Evolutionary conservation across 2,329 filamentous ascomycete genomes (phyloP).

Genomic region (Phaeosphaeriaceae sp.): DNA sequence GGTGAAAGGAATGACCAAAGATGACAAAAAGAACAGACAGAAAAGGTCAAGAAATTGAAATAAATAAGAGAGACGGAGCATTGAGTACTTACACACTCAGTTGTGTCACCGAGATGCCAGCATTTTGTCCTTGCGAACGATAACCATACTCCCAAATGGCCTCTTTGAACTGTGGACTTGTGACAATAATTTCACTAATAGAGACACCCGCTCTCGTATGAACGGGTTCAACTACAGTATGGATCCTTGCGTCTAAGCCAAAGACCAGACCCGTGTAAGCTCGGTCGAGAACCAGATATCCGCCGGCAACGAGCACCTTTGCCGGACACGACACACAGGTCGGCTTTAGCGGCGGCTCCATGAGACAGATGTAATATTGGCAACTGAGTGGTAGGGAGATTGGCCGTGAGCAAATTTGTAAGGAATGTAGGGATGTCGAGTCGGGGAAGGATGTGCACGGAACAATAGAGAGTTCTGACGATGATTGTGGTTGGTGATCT

Average conservation of each 20-base stretch:
- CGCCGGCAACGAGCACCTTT: slow-evolving; percentile 93
- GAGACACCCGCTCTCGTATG: slow-evolving; percentile 66
- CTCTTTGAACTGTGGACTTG: slow-evolving; percentile 87
- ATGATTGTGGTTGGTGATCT: slow-evolving; percentile 19
- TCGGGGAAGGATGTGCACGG: slow-evolving; percentile 21
- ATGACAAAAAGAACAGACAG: not conserved
- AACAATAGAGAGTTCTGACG: slow-evolving; percentile 22
- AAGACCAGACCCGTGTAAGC: slow-evolving; percentile 78
- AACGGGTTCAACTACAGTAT: slow-evolving; percentile 64
- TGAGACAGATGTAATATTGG: slow-evolving; percentile 13
- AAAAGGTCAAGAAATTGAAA: slow-evolving; percentile 2
- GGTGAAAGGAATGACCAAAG: not conserved
- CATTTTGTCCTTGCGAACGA: slow-evolving; percentile 69
- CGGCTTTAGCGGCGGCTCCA: slow-evolving; percentile 23
- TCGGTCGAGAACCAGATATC: slow-evolving; percentile 92
- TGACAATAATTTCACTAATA: slow-evolving; percentile 77
- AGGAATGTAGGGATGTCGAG: slow-evolving; percentile 15
- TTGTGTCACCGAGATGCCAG: slow-evolving; percentile 83
- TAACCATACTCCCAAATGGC: slow-evolving; percentile 90
- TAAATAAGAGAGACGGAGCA: not conserved
- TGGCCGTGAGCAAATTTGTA: slow-evolving; percentile 39
- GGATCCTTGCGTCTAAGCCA: slow-evolving; percentile 68
- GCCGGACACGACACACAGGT: slow-evolving; percentile 81
- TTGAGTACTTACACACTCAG: slow-evolving; percentile 70
- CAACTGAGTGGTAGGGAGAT: slow-evolving; percentile 20